These are phyloP conservation scores for Trichosporon ovoides DNA, from an alignment of 1,284 basidiomycete species.

Conservation along the genomic window DNA sequence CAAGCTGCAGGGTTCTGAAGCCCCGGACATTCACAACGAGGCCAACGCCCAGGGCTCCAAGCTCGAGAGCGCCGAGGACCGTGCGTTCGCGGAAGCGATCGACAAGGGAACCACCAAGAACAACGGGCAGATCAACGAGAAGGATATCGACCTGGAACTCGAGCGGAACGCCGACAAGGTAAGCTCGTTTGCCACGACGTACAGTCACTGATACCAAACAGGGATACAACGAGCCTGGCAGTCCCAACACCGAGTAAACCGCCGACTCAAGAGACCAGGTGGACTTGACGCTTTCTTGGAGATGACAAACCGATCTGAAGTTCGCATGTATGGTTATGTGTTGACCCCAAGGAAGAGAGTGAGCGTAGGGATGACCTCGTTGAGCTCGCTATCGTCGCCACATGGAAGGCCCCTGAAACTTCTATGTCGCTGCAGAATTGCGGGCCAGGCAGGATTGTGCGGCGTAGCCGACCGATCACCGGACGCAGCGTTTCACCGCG, in stretches of 20 bases:
- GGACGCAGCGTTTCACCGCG: too few species aligned
- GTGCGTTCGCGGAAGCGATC: not conserved
- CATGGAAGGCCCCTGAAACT: too few species aligned
- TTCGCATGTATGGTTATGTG: too few species aligned
- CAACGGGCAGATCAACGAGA: not conserved
- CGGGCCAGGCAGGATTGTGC: too few species aligned
- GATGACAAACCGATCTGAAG: too few species aligned
- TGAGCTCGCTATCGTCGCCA: too few species aligned
- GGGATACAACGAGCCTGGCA: slow-evolving; percentile 3
- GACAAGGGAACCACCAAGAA: not conserved
- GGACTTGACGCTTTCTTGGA: too few species aligned
- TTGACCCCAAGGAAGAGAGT: too few species aligned
- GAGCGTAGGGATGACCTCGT: too few species aligned
- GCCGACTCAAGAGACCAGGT: not conserved
- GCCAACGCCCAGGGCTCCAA: not conserved
- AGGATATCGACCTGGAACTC: not conserved
- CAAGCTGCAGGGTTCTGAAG: slow-evolving; percentile 1
- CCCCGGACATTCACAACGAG: not conserved
- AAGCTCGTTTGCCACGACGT: not conserved
- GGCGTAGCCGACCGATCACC: too few species aligned
- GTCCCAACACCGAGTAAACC: slow-evolving; percentile 5
- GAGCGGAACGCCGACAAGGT: not conserved
- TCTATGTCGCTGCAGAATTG: too few species aligned
- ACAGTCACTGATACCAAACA: not conserved
- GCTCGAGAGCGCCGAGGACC: not conserved